These are phyloP conservation scores for Skeletonema menzelii DNA, from an alignment of 108 stramenopile genomes.

Conservation along the genomic window DNA sequence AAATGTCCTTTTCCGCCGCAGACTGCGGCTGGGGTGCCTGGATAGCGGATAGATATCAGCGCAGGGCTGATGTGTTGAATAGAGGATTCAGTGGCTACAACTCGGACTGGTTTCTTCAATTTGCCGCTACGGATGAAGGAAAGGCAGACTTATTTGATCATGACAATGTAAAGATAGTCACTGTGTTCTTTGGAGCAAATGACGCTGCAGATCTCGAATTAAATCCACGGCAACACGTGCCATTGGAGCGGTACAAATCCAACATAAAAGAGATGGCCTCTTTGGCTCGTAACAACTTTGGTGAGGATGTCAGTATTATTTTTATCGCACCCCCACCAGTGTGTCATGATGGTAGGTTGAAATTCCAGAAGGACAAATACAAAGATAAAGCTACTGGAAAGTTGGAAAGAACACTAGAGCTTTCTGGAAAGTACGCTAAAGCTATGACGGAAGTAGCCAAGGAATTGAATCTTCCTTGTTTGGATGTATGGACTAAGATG, in stretches of 20 bases:
- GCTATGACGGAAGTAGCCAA: conserved; percentile 50
- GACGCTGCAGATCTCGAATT: conserved; percentile 52
- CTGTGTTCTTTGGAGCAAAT: conserved; percentile 80
- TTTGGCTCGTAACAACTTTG: conserved; percentile 15
- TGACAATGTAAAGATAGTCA: conserved; percentile 28
- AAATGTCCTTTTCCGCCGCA: conserved; percentile 24
- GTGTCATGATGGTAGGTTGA: conserved; percentile 55
- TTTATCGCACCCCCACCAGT: conserved; percentile 76
- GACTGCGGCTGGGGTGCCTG: conserved; percentile 57
- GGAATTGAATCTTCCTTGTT: conserved; percentile 43
- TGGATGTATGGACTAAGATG: conserved; percentile 49
- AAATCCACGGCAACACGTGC: conserved; percentile 62
- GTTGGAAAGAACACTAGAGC: conserved; percentile 60
- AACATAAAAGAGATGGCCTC: conserved; percentile 62
- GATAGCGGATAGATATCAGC: conserved; percentile 62
- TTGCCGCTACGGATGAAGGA: conserved; percentile 9
- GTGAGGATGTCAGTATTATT: conserved; percentile 42
- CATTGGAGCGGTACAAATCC: conserved; percentile 50
- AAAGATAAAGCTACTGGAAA: conserved; percentile 62
- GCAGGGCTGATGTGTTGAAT: conserved; percentile 80
- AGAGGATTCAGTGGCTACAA: conserved; percentile 79
- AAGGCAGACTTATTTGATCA: conserved; percentile 35
- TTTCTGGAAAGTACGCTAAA: conserved; percentile 45
- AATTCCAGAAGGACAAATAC: conserved; percentile 58
- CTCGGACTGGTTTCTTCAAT: conserved; percentile 33